A percentile compares a stretch with the other conserved stretches of the same genome.
These are phyloP conservation scores for Penicillium maclennaniae DNA, from an alignment of 495 filamentous ascomycete species.

Conservation along the genomic window DNA sequence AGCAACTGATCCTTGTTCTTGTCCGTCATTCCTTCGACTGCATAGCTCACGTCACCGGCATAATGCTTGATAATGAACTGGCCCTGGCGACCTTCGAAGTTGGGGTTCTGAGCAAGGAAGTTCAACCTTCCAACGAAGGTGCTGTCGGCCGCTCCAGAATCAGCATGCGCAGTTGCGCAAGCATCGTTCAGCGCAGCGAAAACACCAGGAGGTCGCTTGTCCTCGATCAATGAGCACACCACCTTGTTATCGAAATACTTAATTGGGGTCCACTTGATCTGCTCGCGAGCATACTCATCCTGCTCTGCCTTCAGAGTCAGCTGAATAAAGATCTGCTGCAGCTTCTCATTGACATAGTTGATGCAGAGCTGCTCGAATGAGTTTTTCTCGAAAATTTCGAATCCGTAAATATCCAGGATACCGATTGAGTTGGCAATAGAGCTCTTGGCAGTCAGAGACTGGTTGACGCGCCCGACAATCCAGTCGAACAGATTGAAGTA, in stretches of 20 bases:
- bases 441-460: conserved; percentile 77
- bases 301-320: conserved; percentile 95
- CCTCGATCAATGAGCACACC: conserved; percentile 95
- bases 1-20: conserved; percentile 99
- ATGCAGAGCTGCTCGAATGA: conserved; percentile 99
- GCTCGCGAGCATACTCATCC: conserved; percentile 93
- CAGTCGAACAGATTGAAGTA: conserved; percentile 99
- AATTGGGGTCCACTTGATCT: conserved; percentile 99
- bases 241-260: conserved; percentile 99
- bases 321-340: conserved; percentile 99
- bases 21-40: conserved; percentile 95
- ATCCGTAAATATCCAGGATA: conserved; percentile 99
- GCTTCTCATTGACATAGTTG: conserved; percentile 99
- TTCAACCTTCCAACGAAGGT: conserved; percentile 93
- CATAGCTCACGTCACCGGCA: conserved; percentile 95
- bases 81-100: conserved; percentile 88
- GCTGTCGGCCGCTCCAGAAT: conserved; percentile 88
- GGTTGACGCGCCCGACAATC: conserved; percentile 93
- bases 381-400: conserved; percentile 99
- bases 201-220: conserved; percentile 84
- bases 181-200: conserved; percentile 97
- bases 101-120: conserved; percentile 78
- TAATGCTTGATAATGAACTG: conserved; percentile 99
- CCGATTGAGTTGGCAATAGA: conserved; percentile 79
- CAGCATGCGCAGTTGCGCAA: conserved; percentile 93